These are phyloP conservation scores for Synura sp. DNA, from an alignment of 352 stramenopile species.

Conservation along the genomic window DNA sequence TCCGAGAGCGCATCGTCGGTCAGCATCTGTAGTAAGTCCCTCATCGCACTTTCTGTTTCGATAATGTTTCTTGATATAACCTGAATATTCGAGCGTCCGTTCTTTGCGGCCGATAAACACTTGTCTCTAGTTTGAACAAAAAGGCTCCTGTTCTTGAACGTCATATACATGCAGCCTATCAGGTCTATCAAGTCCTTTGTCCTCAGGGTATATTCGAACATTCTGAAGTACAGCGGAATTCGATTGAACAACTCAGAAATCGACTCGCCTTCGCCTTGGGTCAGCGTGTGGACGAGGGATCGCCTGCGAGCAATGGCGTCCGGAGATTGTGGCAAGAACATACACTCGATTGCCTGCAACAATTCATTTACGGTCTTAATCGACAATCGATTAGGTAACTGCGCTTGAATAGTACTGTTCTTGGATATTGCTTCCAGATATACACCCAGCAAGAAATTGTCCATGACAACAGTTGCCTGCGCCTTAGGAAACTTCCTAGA, in stretches of 20 bases:
- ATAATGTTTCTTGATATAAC: conserved; percentile 24
- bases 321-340: conserved; percentile 1
- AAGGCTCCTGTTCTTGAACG: conserved; percentile 28
- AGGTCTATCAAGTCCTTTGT: conserved; percentile 21
- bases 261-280: background rate
- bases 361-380: conserved; percentile 27
- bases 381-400: background rate
- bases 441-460: conserved; percentile 7
- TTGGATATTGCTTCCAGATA: conserved; percentile 29
- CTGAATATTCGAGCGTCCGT: background rate
- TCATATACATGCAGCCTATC: conserved; percentile 32
- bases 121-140: conserved; percentile 15
- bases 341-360: conserved; percentile 6
- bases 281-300: conserved; percentile 21
- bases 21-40: no score
- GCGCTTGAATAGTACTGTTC: conserved; percentile 27
- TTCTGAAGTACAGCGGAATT: conserved; percentile 20
- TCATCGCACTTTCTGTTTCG: conserved; percentile 16
- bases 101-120: background rate
- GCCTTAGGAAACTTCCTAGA: background rate
- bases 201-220: conserved; percentile 15
- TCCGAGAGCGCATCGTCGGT: no score
- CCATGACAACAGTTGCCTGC: background rate
- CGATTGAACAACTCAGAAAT: conserved; percentile 5
- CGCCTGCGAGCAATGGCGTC: conserved; percentile 12